Base-by-base conservation (phyloP, 345 rosid genomes). In the Heritiera littoralis region DNA sequence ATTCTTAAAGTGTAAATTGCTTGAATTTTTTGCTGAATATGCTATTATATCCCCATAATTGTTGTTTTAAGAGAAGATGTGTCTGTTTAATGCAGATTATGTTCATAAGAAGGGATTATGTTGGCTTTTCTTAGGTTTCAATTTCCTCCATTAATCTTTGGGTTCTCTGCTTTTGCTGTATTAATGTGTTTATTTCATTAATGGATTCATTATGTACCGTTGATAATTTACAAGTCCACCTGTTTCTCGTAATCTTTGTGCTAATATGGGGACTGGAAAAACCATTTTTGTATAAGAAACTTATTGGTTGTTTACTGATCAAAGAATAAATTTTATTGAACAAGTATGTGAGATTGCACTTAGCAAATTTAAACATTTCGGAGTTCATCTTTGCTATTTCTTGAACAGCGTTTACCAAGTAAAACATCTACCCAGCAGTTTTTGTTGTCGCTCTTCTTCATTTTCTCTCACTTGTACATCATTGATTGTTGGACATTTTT, bases 181-280 rank as follows among this genome's bases (percentile, higher is more conserved):
- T 35, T 32, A n/a, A 54, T 11, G 7, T 52, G 28, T 72, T 32
- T 52, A 30, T 14, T 15, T 54, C 30, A 28, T 2, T 28, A 7
- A 6, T 23, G 58, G 60, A 18, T 75, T 45, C 56, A 76, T 43
- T 43, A 7, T 49, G 52, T 14, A 18, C 48, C 54, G 6, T 52
- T 72, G 63, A 55, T 73, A 40, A 73, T 73, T 55, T 40, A n/a
- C 6, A 9, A 15, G 28, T 67, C 54, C 56, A 23, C 52, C n/a
- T 66, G 46, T 81, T 77, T 56, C 65, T 77, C 46, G 6, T 40
- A 6, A 20, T 75, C 10, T 74, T 55, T 7, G 0, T 75, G 67
- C 60, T 78, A 69, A n/a, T 46, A 45, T 59, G 78, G 72, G 35
- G 54, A 54, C 71, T 60, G 52, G 43, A 45, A 80, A 63, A 11